Conservation (phyloP, 2,329 filamentous ascomycete species). For the Ophioceras dolichostomum region DNA sequence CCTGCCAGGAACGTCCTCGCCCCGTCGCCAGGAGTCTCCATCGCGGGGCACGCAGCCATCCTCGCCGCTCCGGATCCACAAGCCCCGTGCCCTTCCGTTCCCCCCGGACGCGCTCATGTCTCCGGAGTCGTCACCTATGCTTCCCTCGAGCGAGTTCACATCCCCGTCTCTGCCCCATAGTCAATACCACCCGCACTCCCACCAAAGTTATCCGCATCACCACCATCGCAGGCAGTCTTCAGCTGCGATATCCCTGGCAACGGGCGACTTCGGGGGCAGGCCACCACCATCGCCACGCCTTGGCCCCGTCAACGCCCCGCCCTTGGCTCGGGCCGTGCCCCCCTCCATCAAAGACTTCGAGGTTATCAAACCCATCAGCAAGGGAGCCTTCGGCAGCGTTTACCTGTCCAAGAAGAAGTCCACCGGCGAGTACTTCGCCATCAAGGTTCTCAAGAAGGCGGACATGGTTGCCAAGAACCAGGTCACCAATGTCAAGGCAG, state of each 20-base stretch:
- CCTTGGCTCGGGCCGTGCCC: slow-evolving; percentile 76
- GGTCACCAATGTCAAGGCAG: slow-evolving; percentile 96
- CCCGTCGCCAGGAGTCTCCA: slow-evolving; percentile 79
- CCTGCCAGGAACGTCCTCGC: slow-evolving; percentile 65
- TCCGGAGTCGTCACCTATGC: slow-evolving; percentile 79
- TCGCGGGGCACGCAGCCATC: slow-evolving; percentile 54
- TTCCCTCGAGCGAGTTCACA: slow-evolving; percentile 70
- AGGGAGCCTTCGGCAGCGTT: slow-evolving; percentile 94
- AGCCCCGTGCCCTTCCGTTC: slow-evolving; percentile 54
- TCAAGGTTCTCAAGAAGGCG: slow-evolving; percentile 98
- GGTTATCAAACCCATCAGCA: slow-evolving; percentile 98
- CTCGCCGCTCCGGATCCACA: slow-evolving; percentile 75
- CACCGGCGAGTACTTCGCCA: slow-evolving; percentile 95
- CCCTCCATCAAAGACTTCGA: slow-evolving; percentile 99
- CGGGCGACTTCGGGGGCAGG: slow-evolving; percentile 40
- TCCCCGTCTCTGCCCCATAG: slow-evolving; percentile 43
- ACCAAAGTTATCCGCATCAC: slow-evolving; percentile 26
- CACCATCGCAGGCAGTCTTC: slow-evolving; percentile 89
- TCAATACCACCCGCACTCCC: slow-evolving; percentile 53
- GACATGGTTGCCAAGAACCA: slow-evolving; percentile 99
- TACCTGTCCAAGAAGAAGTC: slow-evolving; percentile 98
- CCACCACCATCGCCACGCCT: slow-evolving; percentile 75
- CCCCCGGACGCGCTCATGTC: slow-evolving; percentile 59
- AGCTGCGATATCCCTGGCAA: slow-evolving; percentile 55
- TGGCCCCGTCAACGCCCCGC: slow-evolving; percentile 61